A percentile compares a stretch with the other conserved stretches of the same genome.
phyloP scores from a whole-genome alignment of 2,329 filamentous ascomycete species.

The Colletotrichum acutatum region DNA sequence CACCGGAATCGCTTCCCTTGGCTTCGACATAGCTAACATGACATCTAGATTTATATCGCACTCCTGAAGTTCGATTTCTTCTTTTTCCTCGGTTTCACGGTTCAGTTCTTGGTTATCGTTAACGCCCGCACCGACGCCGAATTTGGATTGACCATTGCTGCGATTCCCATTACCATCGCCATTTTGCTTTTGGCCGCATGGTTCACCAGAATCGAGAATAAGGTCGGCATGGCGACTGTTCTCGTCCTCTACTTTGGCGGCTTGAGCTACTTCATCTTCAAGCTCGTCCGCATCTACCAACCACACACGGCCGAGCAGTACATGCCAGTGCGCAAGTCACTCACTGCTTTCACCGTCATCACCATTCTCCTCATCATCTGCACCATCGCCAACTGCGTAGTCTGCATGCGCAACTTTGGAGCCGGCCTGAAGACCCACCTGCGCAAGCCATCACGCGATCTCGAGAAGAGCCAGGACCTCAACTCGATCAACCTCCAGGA shows the following conservation, averaged over 20 bases:
- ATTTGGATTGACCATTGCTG: slow-evolving; percentile 86
- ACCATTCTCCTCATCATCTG: slow-evolving; percentile 89
- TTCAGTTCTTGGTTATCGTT: slow-evolving; percentile 96
- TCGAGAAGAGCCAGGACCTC: slow-evolving; percentile 65
- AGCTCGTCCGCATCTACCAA: slow-evolving; percentile 95
- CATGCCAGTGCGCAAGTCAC: slow-evolving; percentile 80
- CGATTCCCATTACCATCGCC: slow-evolving; percentile 89
- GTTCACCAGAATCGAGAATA: slow-evolving; percentile 87
- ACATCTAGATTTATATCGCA: slow-evolving; percentile 88
- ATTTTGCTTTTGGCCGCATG: slow-evolving; percentile 88
- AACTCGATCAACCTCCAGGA: slow-evolving; percentile 68
- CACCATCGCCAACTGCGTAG: slow-evolving; percentile 86
- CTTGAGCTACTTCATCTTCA: slow-evolving; percentile 97
- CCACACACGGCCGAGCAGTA: slow-evolving; percentile 70
- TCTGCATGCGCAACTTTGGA: slow-evolving; percentile 92
- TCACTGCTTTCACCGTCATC: slow-evolving; percentile 94
- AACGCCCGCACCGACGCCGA: slow-evolving; percentile 76
- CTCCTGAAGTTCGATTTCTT: slow-evolving; percentile 99
- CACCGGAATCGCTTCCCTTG: neutral
- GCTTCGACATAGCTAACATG: neutral
- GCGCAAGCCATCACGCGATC: slow-evolving; percentile 58
- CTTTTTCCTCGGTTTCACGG: slow-evolving; percentile 98
- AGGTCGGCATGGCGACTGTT: slow-evolving; percentile 78
- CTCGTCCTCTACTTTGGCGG: slow-evolving; percentile 90
- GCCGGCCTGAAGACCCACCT: slow-evolving; percentile 91